Percentiles rank a stretch among this genome's conserved stretches.
phyloP scores from a whole-genome alignment of 495 filamentous ascomycete genomes.

The Aspergillus biplanus region DNA sequence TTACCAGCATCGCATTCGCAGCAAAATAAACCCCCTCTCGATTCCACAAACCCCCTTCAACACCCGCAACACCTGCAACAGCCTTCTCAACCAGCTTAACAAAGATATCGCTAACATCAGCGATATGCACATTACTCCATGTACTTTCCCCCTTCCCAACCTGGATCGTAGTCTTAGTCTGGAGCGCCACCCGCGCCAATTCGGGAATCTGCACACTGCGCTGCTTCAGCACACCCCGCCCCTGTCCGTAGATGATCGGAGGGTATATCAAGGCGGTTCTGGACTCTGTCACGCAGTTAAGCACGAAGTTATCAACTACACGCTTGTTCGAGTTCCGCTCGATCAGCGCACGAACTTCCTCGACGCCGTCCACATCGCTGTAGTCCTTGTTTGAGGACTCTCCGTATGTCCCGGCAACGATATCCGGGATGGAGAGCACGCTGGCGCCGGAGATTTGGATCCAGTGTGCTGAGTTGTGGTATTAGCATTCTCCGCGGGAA shows the following conservation, averaged over 20 bases:
- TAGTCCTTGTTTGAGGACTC: slow-evolving; percentile 31
- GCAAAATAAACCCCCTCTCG: slow-evolving; percentile 70
- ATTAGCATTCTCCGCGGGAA: neutral
- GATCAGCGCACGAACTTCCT: slow-evolving; percentile 44
- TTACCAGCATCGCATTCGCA: slow-evolving; percentile 59
- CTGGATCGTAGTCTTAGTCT: slow-evolving; percentile 58
- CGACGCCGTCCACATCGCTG: slow-evolving; percentile 29
- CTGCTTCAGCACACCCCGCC: slow-evolving; percentile 66
- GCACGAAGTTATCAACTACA: slow-evolving; percentile 55
- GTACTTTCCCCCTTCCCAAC: slow-evolving; percentile 59
- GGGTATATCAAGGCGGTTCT: slow-evolving; percentile 71
- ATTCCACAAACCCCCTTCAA: slow-evolving; percentile 69
- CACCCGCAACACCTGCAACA: slow-evolving; percentile 60
- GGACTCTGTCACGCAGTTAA: slow-evolving; percentile 41
- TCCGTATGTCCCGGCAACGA: slow-evolving; percentile 26
- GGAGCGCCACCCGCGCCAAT: slow-evolving; percentile 54
- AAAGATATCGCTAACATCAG: slow-evolving; percentile 66
- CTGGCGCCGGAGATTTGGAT: slow-evolving; percentile 40
- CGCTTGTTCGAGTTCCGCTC: slow-evolving; percentile 48
- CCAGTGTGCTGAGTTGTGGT: slow-evolving; percentile 33
- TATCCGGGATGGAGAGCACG: slow-evolving; percentile 36
- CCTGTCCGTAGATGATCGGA: slow-evolving; percentile 71
- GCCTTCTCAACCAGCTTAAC: slow-evolving; percentile 59
- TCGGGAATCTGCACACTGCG: slow-evolving; percentile 63
- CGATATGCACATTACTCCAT: slow-evolving; percentile 71